Base-by-base conservation (phyloP, 1,284 basidiomycete genomes). In the Clitocybe nebularis region DNA sequence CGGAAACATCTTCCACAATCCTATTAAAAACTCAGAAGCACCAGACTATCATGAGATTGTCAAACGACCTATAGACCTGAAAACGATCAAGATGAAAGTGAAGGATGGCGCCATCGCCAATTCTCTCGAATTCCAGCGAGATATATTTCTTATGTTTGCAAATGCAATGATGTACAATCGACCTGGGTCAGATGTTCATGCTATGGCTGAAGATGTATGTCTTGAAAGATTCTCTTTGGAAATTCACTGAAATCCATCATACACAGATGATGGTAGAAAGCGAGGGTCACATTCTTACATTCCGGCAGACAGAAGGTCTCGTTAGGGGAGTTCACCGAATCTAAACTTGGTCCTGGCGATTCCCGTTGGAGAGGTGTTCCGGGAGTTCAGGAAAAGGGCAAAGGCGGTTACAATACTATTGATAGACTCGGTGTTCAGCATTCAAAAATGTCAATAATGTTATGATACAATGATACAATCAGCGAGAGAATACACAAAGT, bases 141-240 rank as follows among this genome's bases (percentile, higher is more conserved):
- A 96, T 55, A 80, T 95, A 5, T 86, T 82, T 56, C 70, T 96
- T 45, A 92, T 97, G 84, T 94, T 95, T 62, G 89, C 92, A 24
- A 97, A 97, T 58, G 91, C 93, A 9, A 85, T 93, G 76, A 91
- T 96, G 86, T 97, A 92, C 62, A 97, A 97, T 52, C 74, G 83
- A 30, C 85, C 86, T 1, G 83, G 81, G 3, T 86, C 84, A 16
- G 87, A 90, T 58, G 85, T 95, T 8, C 81, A 85, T 54, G 74
- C 75, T 39, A 91, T 95, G 86, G 88, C 93, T n/a, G 81, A 88
- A 58, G 89, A 93, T 70, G 89, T 87, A 23, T 32, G 14, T 32
- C 35, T 41, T 24, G 23, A 11, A 17, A 2, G 16, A 13, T 10
- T 26, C 4, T 2, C 7, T 16, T 37, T 25, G 39, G 20, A 25